A percentile compares a stretch with the other conserved stretches of the same genome.
These are phyloP conservation scores for Yarrowia sp. DNA, from an alignment of 805 yeast genomes.

Conservation along the genomic window DNA sequence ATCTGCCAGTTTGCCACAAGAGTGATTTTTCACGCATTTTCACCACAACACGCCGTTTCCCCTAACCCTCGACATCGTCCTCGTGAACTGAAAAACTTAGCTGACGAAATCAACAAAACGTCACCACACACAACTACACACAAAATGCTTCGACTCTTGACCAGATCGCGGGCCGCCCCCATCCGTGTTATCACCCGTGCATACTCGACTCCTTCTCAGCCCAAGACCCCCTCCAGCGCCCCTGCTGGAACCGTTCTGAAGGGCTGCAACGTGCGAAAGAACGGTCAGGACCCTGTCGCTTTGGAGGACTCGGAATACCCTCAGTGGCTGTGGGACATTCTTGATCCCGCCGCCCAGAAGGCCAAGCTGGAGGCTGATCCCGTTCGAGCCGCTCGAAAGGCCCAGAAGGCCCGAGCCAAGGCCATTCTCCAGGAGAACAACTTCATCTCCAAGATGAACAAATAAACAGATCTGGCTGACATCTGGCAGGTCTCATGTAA, in stretches of 20 bases:
- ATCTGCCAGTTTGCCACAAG: no score
- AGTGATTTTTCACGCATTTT: no score
- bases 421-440: slow-evolving; percentile 72
- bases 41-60: no score
- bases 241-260: slow-evolving; percentile 52
- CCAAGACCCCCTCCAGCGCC: slow-evolving; percentile 44
- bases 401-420: slow-evolving; percentile 66
- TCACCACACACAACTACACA: slow-evolving; percentile 10
- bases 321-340: slow-evolving; percentile 86
- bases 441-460: slow-evolving; percentile 60
- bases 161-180: slow-evolving; percentile 19
- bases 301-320: slow-evolving; percentile 87
- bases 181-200: not conserved
- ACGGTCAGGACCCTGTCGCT: slow-evolving; percentile 86
- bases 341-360: slow-evolving; percentile 64
- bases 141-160: slow-evolving; percentile 25
- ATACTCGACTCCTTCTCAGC: slow-evolving; percentile 26
- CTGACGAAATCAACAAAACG: not conserved
- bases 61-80: slow-evolving; percentile 12
- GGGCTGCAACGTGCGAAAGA: slow-evolving; percentile 74
- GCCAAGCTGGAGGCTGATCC: slow-evolving; percentile 59
- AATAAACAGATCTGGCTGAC: slow-evolving; percentile 15
- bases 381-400: slow-evolving; percentile 64
- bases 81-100: slow-evolving; percentile 19
- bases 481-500: not conserved